Base-by-base conservation (phyloP, 805 yeast species). In the Candida takata region DNA sequence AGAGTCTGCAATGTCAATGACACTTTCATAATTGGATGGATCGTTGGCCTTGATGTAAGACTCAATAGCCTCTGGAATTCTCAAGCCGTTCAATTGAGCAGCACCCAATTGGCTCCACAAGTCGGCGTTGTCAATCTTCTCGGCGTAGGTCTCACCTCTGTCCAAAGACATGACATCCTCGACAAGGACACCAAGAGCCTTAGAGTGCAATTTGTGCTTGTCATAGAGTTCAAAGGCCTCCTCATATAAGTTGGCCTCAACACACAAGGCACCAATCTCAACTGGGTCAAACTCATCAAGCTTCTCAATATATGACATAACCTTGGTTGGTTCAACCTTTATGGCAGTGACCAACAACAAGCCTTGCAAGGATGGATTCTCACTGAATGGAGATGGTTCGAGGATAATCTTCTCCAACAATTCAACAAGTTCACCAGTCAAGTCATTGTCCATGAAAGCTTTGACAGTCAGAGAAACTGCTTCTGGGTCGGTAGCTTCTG, bases 301-400 rank as follows among this genome's bases (percentile, higher is more conserved):
- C 48, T 86, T 83, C 49, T 90, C 97, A 54, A 92, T 76, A 60
- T 88, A 87, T 34, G 77, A 72, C 45, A 72, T 60, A 34, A 92
- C 96, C 64, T 84, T 83, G 7, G 90, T 69, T 52, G 86, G 79
- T 61, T 90, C 97, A 35, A 95, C 95, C 64, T 86, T 87, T 58
- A 92, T 84, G 26, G 98, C 97, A 46, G 99, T 92, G 57, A 92
- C 73, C 47, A 92, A 73, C 57, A 92, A 67, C 59, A 92, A 69
- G 34, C 96, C 96, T 70, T 92, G 98, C 58, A 92, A 70, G 18
- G 95, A 88, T 48, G 94, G 83, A 60, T 92, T 92, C 49, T 90
- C 97, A 51, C 78, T 86, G 69, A 92, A 92, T 48, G 97, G 94
- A 51, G 97, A 88, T 37, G 97, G 96, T 64, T 92, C 98, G 51